Base-by-base conservation (phyloP, 345 rosid genomes). In the Populus nigra region DNA sequence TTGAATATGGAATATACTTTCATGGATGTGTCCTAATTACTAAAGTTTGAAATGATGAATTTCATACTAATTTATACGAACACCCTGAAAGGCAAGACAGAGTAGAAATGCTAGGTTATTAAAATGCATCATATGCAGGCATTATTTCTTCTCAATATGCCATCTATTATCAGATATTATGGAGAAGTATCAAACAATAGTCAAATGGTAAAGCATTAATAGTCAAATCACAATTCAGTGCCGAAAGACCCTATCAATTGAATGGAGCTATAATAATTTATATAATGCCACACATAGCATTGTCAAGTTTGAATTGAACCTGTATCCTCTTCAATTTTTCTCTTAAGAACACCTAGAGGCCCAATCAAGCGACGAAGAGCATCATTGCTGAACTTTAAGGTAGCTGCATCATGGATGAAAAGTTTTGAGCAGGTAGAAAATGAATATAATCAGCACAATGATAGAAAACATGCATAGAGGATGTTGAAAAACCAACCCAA, bases 281-380 rank as follows among this genome's bases (percentile, higher is more conserved):
- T 4, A 47, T 47, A 4, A 47, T 47, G 50, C 17, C 18, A 47
- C 50, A 47, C 50, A 47, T 12, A 47, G 50, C 18, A 47, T 47
- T 47, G 50, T 13, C 16, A 47, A 13, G 50, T 47, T 57, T 80
- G 68, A 23, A 73, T 45, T 77, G 68, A 38, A 92, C 98, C 99
- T 88, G 98, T 96, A 87, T 96, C 96, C 82, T 91, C 96, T 86
- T 96, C 96, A 83, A 93, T 85, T 79, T 92, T 90, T 88, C 90
- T 89, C 87, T 91, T 96, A 33, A 87, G 84, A 69, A 83, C 88
- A 73, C 94, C 98, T 70, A 91, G 87, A 57, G 99, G 99, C 73
- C 98, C 99, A 75, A 93, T 86, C 85, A 96, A 85, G 81, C 86
- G 88, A 74, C 99, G 94, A 80, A 96, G 88, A 80, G 89, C 83